Conservation (phyloP, 306 rosid species). For the Vachellia collinsii region DNA sequence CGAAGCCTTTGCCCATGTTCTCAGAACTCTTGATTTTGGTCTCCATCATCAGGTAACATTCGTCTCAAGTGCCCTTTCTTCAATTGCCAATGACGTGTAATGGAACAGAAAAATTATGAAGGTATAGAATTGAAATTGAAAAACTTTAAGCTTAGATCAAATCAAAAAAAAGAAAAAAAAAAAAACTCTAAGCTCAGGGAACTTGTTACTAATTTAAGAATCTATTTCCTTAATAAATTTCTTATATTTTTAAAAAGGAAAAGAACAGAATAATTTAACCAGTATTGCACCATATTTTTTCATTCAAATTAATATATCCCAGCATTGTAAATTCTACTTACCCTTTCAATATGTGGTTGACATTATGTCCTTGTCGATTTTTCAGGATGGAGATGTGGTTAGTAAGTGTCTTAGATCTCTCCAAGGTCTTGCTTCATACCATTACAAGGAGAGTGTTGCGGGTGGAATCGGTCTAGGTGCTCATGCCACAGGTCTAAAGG, state of each 20-base stretch:
- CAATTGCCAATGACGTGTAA: conserved; percentile 7
- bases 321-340: conserved; percentile 16
- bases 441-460: conserved; percentile 61
- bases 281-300: conserved; percentile 7
- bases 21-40: conserved; percentile 91
- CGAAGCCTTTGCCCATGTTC: conserved; percentile 76
- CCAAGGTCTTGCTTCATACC: conserved; percentile 91
- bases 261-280: conserved; percentile 17
- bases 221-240: conserved; percentile 29
- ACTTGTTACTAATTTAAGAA: conserved; percentile 13
- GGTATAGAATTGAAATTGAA: conserved; percentile 9
- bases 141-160: conserved; percentile 9
- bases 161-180: not conserved
- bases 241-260: not conserved
- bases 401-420: conserved; percentile 83
- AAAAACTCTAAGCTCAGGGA: conserved; percentile 10
- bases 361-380: conserved; percentile 23
- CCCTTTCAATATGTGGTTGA: conserved; percentile 21
- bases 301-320: conserved; percentile 22
- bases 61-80: not conserved
- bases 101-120: conserved; percentile 18
- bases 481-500: conserved; percentile 57
- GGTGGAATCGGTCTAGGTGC: conserved; percentile 83
- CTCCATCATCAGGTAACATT: conserved; percentile 81
- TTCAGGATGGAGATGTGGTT: conserved; percentile 82